Base-by-base conservation (phyloP, 352 stramenopile genomes). In the Pythium scleroteichum region DNA sequence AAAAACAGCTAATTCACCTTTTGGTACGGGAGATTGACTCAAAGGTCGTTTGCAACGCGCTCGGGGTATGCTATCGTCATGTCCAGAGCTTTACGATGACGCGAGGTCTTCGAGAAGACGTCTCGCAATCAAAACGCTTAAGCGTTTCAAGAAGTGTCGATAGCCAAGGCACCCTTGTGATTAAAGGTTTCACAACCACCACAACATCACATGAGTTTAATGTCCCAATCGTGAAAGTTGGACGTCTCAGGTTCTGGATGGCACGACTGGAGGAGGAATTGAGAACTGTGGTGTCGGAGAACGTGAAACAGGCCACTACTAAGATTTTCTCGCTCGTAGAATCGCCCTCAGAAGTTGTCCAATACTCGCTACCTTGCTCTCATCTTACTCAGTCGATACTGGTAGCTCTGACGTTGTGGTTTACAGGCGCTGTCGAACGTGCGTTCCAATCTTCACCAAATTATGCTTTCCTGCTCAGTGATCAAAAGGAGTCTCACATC, bases 221-320 rank as follows among this genome's bases (percentile, higher is more conserved):
- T 14, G 35, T 60, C 23, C 60, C 78, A 2, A 78, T 88, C n/a
- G 64, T 85, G 14, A 90, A 88, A 69, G 85, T 90, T 17, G 81
- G 81, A 1, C 68, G 81, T 9, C 32, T 87, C 10, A 76, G 79
- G 27, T 90, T 90, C 54, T 90, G 81, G 81, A 69, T 90, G 26
- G 70, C 69, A 2, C 69, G 81, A 2, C 57, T 90, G 0, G 77
- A 88, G 45, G 81, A 90, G 49, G 81, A 90, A 40, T 75, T 88
- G 57, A 24, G 45, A 6, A 62, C 58, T n/a, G 64, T 86, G 49
- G 76, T 88, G 2, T 42, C 45, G 23, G 57, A 71, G 3, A 75
- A 88, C 26, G 19, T 73, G 4, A 77, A 78, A 14, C 24, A 45
- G 5, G 68, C 72, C 1, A 59, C 84, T 4, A 23, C 33, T 4